Evolutionary conservation across 129 eudicot genomes (phyloP), one percentile per base, ranked within the genome.

Genomic region (Sambucus nigra): DNA sequence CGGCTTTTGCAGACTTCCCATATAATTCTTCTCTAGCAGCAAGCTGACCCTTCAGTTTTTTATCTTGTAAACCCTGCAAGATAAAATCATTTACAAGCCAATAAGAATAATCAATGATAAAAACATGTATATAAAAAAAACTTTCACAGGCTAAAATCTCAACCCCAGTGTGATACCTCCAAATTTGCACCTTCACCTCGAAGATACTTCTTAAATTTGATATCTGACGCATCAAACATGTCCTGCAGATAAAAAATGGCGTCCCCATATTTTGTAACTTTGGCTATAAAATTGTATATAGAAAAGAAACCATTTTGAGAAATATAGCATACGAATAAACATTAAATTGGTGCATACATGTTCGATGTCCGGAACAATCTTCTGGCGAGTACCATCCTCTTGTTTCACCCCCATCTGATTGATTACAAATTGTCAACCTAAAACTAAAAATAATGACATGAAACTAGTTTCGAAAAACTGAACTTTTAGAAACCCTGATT

Each of bases 11-110:
- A 59, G 95, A 81, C 45, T 61, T 73, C 52, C 77, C 77, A 67
- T 46, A 84, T 48, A 81, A 38, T 2, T 61, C 79, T 73, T 89
- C 97, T 67, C 69, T 78, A 62, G 69, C 75, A 17, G 79, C 88
- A 70, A 89, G 95, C 69, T 89, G 88, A 4, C 88, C 95, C 51
- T 74, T 84, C 80, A 88, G 73, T 55, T 88, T 88, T 38, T 88
- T 88, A 51, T 88, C 97, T 73, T 71, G 54, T 57, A 84, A 57
- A 39, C 7, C 70, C 97, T 89, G 77, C 6, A 67, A 45, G 68
- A 11, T 28, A 5, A 23, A 12, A 25, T 21, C 5, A 50, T 29
- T 46, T 2, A 9, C 5, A 42, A 24, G 22, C 19, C 14, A 59
- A 49, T 4, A 7, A 14, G 38, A 59, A 31, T 0, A 21, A 50